Evolutionary conservation across 768 basidiomycete genomes (phyloP).

Genomic region (Thelephora aurantiotincta): DNA sequence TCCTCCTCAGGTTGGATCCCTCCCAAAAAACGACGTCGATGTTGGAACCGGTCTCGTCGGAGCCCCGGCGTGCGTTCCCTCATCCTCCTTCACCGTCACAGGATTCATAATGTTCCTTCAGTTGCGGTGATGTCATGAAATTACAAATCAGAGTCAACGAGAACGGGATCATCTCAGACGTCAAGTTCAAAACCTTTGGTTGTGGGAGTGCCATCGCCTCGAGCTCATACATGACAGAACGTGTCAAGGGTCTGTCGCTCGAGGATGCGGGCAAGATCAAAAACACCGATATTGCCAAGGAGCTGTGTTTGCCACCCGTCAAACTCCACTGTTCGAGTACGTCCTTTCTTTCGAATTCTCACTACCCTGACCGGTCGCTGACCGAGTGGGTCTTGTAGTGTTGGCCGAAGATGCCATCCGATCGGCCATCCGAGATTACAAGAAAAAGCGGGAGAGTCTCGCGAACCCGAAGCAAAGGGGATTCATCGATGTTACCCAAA

Average conservation of each 20-base stretch:
- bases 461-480: slow-evolving; percentile 40
- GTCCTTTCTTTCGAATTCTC: slow-evolving; percentile 17
- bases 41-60: slow-evolving; percentile 98
- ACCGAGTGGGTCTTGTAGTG: slow-evolving; percentile 36
- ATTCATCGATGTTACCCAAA: slow-evolving; percentile 59
- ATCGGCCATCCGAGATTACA: slow-evolving; percentile 94
- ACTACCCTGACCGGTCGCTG: background rate
- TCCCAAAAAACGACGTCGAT: slow-evolving; percentile 81
- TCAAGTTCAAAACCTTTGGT: slow-evolving; percentile 99
- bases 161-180: slow-evolving; percentile 88
- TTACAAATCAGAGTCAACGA: slow-evolving; percentile 97
- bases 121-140: slow-evolving; percentile 98
- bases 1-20: slow-evolving; percentile 77
- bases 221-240: slow-evolving; percentile 97
- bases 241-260: slow-evolving; percentile 85
- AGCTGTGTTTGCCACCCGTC: slow-evolving; percentile 88
- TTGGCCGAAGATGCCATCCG: slow-evolving; percentile 97
- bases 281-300: slow-evolving; percentile 99
- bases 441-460: slow-evolving; percentile 56
- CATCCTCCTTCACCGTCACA: slow-evolving; percentile 2
- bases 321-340: slow-evolving; percentile 90
- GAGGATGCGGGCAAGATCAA: slow-evolving; percentile 95
- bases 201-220: slow-evolving; percentile 98
- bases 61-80: slow-evolving; percentile 71
- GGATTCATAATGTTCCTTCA: slow-evolving; percentile 18